A percentile compares a stretch with the other conserved stretches of the same genome.
phyloP scores from a whole-genome alignment of 2,329 filamentous ascomycete species.

The Fusarium decemcellulare region DNA sequence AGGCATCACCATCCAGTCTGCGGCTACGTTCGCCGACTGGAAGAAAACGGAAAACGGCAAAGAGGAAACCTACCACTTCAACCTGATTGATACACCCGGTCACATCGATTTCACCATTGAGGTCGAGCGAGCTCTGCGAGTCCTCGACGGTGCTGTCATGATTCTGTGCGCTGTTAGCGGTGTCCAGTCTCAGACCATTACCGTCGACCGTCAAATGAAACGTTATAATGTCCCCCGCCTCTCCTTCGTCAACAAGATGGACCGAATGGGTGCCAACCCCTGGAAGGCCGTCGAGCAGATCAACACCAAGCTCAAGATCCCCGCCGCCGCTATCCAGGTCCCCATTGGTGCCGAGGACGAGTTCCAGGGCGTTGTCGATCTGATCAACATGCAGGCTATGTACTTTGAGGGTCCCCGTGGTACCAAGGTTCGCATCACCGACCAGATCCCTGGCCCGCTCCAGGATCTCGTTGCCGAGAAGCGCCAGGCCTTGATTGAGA shows the following conservation, averaged over 20 bases:
- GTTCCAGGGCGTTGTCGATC: conserved; percentile 92
- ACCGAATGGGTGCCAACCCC: conserved; percentile 97
- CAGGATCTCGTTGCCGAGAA: conserved; percentile 84
- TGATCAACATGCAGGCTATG: conserved; percentile 92
- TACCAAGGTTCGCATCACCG: conserved; percentile 80
- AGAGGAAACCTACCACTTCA: conserved; percentile 95
- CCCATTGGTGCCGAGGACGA: conserved; percentile 94
- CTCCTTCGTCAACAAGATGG: conserved; percentile 99
- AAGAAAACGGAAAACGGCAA: conserved; percentile 85
- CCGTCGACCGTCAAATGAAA: conserved; percentile 98
- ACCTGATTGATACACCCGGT: conserved; percentile 97
- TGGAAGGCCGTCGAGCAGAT: conserved; percentile 99
- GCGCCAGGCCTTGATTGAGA: conserved; percentile 89
- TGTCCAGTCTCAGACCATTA: conserved; percentile 98
- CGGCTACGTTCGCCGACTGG: conserved; percentile 98
- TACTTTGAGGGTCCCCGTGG: conserved; percentile 92
- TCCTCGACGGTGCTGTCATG: conserved; percentile 97
- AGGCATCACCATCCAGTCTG: conserved; percentile 98
- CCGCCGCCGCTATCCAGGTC: conserved; percentile 93
- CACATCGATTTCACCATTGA: conserved; percentile 99
- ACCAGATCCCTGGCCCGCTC: conserved; percentile 87
- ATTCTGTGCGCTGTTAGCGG: conserved; percentile 97
- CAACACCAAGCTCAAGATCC: conserved; percentile 94
- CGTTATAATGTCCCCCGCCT: conserved; percentile 96
- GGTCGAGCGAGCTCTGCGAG: conserved; percentile 93